These are phyloP conservation scores for Acorus gramineus DNA, from an alignment of 106 monocot species.

Conservation along the genomic window DNA sequence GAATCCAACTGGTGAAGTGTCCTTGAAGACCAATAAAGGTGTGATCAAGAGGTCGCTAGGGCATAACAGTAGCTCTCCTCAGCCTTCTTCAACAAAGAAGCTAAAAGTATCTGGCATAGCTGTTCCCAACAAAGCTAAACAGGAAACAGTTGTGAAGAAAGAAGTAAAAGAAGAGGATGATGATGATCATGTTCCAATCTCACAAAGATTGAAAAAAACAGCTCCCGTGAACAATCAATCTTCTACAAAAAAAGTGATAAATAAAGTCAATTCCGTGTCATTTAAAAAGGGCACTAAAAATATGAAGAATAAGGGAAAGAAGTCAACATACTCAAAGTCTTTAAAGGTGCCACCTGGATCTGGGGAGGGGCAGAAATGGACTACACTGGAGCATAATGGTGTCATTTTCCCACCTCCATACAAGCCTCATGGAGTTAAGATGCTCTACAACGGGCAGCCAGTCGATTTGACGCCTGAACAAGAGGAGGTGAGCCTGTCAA, in stretches of 20 bases:
- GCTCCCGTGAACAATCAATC: slow-evolving; percentile 29
- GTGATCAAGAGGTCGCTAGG: slow-evolving; percentile 34
- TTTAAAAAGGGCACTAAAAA: slow-evolving; percentile 42
- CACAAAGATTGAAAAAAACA: slow-evolving; percentile 52
- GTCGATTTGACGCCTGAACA: slow-evolving; percentile 90
- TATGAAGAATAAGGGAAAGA: slow-evolving; percentile 31
- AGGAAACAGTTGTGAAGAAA: slow-evolving; percentile 28
- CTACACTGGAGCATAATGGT: slow-evolving; percentile 81
- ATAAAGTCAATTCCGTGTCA: slow-evolving; percentile 29
- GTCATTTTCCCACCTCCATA: slow-evolving; percentile 95
- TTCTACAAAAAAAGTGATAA: slow-evolving; percentile 36
- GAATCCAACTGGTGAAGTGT: not conserved
- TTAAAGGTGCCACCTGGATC: slow-evolving; percentile 75
- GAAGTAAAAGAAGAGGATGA: slow-evolving; percentile 32
- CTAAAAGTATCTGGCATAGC: slow-evolving; percentile 31
- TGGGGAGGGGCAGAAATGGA: slow-evolving; percentile 91
- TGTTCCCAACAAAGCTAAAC: slow-evolving; percentile 25
- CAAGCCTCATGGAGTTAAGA: slow-evolving; percentile 86
- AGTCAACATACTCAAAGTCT: slow-evolving; percentile 50
- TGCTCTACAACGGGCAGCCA: slow-evolving; percentile 83
- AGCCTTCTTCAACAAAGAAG: slow-evolving; percentile 30
- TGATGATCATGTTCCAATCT: slow-evolving; percentile 42
- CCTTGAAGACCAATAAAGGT: slow-evolving; percentile 7
- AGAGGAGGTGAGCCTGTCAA: slow-evolving; percentile 57
- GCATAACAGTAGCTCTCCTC: slow-evolving; percentile 6